A percentile compares a stretch with the other conserved stretches of the same genome.
These are phyloP conservation scores for Syzygium grande DNA, from an alignment of 345 rosid genomes.

Conservation along the genomic window DNA sequence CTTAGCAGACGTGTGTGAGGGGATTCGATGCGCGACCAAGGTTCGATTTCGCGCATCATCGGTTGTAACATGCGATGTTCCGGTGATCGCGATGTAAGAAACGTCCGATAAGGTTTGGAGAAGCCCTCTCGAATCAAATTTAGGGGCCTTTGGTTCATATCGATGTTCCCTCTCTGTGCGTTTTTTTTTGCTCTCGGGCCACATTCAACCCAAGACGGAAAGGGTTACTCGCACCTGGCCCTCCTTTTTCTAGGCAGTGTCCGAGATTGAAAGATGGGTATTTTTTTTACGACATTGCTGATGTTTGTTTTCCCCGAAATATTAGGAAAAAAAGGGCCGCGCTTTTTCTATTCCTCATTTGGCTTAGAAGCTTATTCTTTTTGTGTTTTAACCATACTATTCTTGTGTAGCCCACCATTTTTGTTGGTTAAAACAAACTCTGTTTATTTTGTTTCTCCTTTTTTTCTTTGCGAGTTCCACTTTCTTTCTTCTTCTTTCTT, in stretches of 20 bases:
- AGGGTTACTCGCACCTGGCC: not conserved
- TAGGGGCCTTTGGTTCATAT: not conserved
- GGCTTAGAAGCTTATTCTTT: no score
- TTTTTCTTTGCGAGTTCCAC: no score
- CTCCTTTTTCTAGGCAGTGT: not conserved
- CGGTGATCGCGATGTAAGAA: not conserved
- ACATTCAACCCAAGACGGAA: not conserved
- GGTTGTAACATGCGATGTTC: not conserved
- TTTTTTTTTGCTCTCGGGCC: not conserved
- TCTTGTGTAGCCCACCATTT: no score
- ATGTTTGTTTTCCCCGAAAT: not conserved
- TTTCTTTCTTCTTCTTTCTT: no score
- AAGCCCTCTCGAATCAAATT: not conserved
- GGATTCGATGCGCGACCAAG: no score
- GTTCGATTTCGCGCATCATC: no score
- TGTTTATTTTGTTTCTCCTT: no score
- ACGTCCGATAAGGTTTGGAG: not conserved
- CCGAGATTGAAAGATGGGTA: not conserved
- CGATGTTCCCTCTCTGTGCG: not conserved
- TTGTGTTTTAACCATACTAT: no score
- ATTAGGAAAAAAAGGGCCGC: not conserved
- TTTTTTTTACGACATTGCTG: not conserved
- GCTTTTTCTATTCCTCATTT: no score
- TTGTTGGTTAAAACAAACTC: no score
- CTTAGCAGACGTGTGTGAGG: no score